Evolutionary conservation across 371 early-diverging fungal genomes (phyloP).

Genomic region (Mortierella sp.): DNA sequence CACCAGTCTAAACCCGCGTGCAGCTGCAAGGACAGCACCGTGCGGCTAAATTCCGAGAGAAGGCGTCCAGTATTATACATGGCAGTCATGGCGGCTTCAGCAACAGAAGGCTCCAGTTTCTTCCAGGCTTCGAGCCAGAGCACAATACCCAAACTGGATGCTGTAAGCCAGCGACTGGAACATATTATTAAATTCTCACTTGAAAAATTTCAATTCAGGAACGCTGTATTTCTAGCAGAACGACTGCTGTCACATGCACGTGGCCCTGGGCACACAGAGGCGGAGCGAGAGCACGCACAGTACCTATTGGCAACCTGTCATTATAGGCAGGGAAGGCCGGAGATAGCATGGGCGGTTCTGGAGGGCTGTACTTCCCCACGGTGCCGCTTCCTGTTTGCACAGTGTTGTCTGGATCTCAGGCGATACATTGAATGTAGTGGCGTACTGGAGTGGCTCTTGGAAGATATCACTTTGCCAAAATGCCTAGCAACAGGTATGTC

Average conservation of each 20-base stretch:
- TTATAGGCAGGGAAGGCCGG: conserved; percentile 37
- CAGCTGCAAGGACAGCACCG: background rate
- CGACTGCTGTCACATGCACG: conserved; percentile 30
- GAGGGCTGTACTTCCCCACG: conserved; percentile 27
- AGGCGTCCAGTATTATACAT: conserved; percentile 13
- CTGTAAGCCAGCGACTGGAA: conserved; percentile 31
- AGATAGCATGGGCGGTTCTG: conserved; percentile 39
- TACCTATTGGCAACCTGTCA: conserved; percentile 46
- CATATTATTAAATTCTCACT: conserved; percentile 36
- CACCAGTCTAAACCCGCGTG: background rate
- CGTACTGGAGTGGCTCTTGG: conserved; percentile 49
- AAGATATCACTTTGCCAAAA: conserved; percentile 19
- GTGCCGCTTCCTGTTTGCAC: conserved; percentile 58
- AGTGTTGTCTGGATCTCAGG: conserved; percentile 59
- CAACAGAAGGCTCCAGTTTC: conserved; percentile 11
- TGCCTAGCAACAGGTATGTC: conserved; percentile 28
- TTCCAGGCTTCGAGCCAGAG: background rate
- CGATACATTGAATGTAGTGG: conserved; percentile 57
- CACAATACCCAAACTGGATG: conserved; percentile 16
- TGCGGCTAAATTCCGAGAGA: background rate
- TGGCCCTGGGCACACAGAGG: conserved; percentile 20
- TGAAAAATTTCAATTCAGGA: conserved; percentile 45
- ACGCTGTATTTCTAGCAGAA: conserved; percentile 43
- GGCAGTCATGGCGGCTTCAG: conserved; percentile 13
- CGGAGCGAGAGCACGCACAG: conserved; percentile 38